Evolutionary conservation across 2,329 filamentous ascomycete genomes (phyloP).

Genomic region (Coniochaeta sp.): DNA sequence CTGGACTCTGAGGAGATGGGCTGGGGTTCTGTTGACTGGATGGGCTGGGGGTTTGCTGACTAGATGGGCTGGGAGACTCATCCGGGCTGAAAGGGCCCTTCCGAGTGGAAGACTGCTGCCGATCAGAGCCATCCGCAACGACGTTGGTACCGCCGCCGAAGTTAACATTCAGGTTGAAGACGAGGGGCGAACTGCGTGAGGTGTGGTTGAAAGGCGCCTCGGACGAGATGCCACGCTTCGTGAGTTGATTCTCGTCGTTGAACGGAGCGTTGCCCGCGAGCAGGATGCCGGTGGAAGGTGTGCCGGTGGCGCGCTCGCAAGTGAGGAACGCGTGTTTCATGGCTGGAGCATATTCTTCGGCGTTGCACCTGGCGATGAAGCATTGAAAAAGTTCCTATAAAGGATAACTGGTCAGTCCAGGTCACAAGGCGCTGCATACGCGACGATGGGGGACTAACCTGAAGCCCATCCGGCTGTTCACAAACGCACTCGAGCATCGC

Average conservation of each 20-base stretch:
- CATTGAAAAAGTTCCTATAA: slow-evolving; percentile 5
- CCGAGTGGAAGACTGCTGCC: neutral
- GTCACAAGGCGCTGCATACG: neutral
- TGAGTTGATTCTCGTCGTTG: neutral
- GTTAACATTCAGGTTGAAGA: slow-evolving; percentile 4
- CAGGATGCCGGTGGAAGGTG: neutral
- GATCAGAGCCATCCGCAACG: neutral
- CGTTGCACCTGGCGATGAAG: slow-evolving; percentile 5
- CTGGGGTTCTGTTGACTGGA: neutral
- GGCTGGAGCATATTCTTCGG: slow-evolving; percentile 4
- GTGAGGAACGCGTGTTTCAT: neutral
- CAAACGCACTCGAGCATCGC: slow-evolving; percentile 1
- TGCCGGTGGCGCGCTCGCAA: neutral
- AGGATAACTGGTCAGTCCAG: neutral
- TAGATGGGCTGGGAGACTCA: too few relatives aligned
- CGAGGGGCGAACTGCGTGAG: neutral
- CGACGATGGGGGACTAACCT: neutral
- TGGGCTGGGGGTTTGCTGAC: neutral
- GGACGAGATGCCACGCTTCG: neutral
- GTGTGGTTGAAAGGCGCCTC: neutral
- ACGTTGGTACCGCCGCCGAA: neutral
- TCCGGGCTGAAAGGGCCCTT: too few relatives aligned
- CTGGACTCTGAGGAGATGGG: neutral
- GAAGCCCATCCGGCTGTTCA: neutral
- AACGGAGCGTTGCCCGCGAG: neutral